Conservation (phyloP, 805 yeast genomes). For the Spathaspora hagerdaliae region DNA sequence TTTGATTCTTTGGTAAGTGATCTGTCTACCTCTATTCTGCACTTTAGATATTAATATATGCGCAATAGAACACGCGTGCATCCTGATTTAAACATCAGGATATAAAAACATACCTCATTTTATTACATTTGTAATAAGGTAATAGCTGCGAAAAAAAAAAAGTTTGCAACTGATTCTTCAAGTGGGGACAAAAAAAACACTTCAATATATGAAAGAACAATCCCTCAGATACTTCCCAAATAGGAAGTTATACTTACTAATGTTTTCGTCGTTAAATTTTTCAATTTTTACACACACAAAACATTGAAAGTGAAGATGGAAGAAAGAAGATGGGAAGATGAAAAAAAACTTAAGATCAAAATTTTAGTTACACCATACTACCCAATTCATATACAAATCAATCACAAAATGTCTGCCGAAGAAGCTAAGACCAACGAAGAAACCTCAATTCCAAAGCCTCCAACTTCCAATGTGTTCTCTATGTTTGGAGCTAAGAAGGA, state of each 20-base stretch:
- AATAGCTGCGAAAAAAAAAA: too few species aligned
- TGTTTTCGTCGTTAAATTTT: not conserved
- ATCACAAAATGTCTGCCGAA: conserved; percentile 8
- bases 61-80: too few species aligned
- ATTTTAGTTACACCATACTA: not conserved
- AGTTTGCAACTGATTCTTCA: too few species aligned
- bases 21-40: too few species aligned
- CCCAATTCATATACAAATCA: not conserved
- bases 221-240: not conserved
- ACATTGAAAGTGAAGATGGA: not conserved
- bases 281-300: not conserved
- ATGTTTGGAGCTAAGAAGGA: conserved; percentile 93
- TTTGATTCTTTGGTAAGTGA: too few species aligned
- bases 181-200: too few species aligned
- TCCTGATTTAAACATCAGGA: too few species aligned
- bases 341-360: not conserved
- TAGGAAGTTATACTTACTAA: not conserved
- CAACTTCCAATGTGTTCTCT: conserved; percentile 80
- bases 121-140: too few species aligned
- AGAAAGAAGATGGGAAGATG: not conserved
- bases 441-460: conserved; percentile 49
- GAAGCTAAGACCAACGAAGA: conserved; percentile 11
- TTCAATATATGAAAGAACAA: too few species aligned
- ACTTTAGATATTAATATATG: too few species aligned
- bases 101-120: too few species aligned